These are phyloP conservation scores for Pyracantha coccinea DNA, from an alignment of 331 rosid genomes.

Conservation along the genomic window DNA sequence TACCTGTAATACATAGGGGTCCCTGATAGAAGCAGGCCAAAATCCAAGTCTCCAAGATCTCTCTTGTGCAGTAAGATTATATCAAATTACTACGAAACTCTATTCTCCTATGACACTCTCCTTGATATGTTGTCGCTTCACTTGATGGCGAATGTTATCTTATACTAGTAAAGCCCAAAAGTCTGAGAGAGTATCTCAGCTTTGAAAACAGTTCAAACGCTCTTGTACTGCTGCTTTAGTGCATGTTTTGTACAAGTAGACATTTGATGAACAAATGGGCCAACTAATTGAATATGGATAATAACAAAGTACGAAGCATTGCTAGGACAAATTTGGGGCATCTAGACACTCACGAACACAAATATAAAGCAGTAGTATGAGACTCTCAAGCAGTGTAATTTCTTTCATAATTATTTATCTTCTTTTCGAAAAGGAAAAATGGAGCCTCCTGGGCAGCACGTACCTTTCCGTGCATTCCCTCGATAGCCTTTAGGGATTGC, in stretches of 20 bases:
- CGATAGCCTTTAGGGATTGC: constrained; percentile 77
- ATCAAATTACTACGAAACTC: too few relatives aligned
- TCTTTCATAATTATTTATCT: background rate
- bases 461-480: constrained; percentile 98
- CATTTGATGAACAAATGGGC: background rate
- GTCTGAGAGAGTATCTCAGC: background rate
- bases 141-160: background rate
- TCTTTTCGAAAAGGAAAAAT: background rate
- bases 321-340: background rate
- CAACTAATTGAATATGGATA: background rate
- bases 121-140: background rate
- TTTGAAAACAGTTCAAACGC: background rate
- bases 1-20: background rate
- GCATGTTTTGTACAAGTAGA: background rate
- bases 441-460: background rate
- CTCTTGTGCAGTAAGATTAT: background rate
- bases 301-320: background rate
- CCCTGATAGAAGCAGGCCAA: background rate
- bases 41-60: background rate
- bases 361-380: background rate
- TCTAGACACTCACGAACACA: background rate
- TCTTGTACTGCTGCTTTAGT: background rate
- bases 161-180: background rate
- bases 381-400: constrained; percentile 1
- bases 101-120: background rate